Evolutionary conservation across 805 yeast species (phyloP), one percentile per base, ranked within the genome.

Genomic region (Saturnispora sanitii): DNA sequence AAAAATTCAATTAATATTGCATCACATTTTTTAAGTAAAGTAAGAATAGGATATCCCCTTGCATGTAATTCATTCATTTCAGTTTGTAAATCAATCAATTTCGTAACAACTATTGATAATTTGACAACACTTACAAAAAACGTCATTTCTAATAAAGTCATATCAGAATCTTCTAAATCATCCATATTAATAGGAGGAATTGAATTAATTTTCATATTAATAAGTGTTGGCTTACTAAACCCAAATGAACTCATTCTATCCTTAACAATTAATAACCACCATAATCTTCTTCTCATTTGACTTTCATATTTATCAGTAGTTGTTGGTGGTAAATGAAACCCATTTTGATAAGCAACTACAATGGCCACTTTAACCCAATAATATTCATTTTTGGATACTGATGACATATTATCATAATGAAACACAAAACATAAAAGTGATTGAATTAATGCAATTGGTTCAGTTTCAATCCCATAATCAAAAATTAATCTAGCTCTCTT

Each of bases 1-100:
- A 82, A 75, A 90, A 88, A 82, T 37, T 77, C 67, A 16, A 85
- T 84, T 78, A 83, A 73, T 38, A 83, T 67, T 71, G 76, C 68
- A 55, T 83, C 94, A 55, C 86, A 70, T 72, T 67, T 66, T 77
- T 58, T 65, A 70, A 65, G 60, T 35, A 68, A 60, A 42, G 64
- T 63, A 41, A 55, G 30, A 12, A 49, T 59, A 55, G 61, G 63
- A 58, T 52, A 67, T 52, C 62, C 68, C 45, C 68, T 49, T 4
- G 71, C 59, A 50, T 62, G 66, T 54, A 79, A 81, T 0, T 83
- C 79, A 43, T 77, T 77, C 16, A 81, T 82, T 12, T 83, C 70
- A 55, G 76, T 77, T 58, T 81, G 88, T 52, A 79, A 79, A 40
- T 74, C 71, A 48, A 79, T 64, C 21, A 82, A 77, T 28, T 79